These are phyloP conservation scores for Microascus cirrosus DNA, from an alignment of 2,329 filamentous ascomycete species.

Conservation along the genomic window DNA sequence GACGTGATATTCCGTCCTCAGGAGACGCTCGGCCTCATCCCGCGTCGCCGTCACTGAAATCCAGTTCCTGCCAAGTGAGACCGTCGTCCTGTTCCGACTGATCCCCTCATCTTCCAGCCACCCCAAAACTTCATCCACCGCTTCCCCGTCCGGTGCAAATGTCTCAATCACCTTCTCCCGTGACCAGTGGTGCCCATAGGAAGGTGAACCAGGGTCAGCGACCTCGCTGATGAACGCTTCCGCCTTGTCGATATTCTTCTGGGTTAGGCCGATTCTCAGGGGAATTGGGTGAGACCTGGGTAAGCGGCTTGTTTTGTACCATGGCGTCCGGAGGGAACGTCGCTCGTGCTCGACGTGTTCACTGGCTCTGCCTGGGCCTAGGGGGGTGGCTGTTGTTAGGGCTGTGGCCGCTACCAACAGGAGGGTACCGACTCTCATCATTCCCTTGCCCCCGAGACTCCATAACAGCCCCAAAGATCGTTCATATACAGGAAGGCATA, in stretches of 20 bases:
- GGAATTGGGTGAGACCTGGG: constrained; percentile 13
- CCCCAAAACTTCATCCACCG: constrained; percentile 34
- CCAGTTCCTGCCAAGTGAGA: constrained; percentile 39
- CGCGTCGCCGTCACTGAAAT: background rate
- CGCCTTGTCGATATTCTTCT: constrained; percentile 32
- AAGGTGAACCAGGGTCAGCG: constrained; percentile 28
- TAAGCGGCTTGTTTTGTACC: background rate
- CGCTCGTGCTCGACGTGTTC: constrained; percentile 2
- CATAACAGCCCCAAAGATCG: background rate
- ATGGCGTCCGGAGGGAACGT: background rate
- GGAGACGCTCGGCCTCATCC: constrained; percentile 31
- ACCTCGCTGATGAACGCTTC: constrained; percentile 31
- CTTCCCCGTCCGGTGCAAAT: constrained; percentile 29
- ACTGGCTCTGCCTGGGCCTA: background rate
- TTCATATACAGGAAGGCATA: background rate
- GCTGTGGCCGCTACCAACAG: background rate
- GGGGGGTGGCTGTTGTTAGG: constrained; percentile 1
- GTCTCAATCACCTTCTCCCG: constrained; percentile 27
- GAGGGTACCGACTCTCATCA: constrained; percentile 2
- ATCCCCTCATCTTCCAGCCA: constrained; percentile 47
- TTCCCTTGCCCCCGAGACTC: background rate
- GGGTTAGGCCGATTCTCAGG: constrained; percentile 30
- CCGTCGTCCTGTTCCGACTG: constrained; percentile 28
- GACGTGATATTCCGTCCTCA: constrained; percentile 40
- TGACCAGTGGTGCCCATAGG: constrained; percentile 36